phyloP scores from a whole-genome alignment of 805 yeast species.

The Lipomyces sp. region DNA sequence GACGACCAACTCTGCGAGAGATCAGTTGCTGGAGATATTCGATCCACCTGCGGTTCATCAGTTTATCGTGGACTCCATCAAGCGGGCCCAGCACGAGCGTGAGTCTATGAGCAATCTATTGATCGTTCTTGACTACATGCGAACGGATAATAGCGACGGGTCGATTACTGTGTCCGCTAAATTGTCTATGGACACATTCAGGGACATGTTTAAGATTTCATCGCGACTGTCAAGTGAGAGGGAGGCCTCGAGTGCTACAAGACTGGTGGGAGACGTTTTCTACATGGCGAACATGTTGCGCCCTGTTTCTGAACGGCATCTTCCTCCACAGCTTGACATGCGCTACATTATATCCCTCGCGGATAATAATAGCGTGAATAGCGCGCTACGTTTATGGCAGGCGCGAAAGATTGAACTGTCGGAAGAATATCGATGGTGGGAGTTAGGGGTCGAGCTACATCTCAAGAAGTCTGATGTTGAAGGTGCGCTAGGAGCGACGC shows the following conservation, averaged over 20 bases:
- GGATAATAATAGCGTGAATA: constrained; percentile 3
- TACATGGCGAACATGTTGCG: not conserved
- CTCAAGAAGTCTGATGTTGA: constrained; percentile 17
- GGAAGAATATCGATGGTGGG: constrained; percentile 18
- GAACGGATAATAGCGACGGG: not conserved
- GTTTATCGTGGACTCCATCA: not conserved
- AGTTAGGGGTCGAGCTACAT: constrained; percentile 19
- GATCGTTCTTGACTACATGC: constrained; percentile 1
- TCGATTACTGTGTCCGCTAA: not conserved
- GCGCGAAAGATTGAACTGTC: not conserved
- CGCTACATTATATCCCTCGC: constrained; percentile 19
- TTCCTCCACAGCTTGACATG: not conserved
- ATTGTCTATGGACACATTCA: constrained; percentile 2
- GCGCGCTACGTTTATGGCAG: constrained; percentile 22
- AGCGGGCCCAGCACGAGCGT: not conserved
- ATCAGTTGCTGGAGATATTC: constrained; percentile 17
- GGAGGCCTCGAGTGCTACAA: not conserved
- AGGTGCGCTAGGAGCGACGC: constrained; percentile 20
- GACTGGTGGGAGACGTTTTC: constrained; percentile 22
- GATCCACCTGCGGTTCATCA: constrained; percentile 5
- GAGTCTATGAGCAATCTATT: not conserved
- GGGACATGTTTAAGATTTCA: not conserved
- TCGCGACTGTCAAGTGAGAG: constrained; percentile 2
- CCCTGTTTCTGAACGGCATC: not conserved
- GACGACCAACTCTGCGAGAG: not conserved